phyloP scores from a whole-genome alignment of 192 early-diverging fungal species.

The Backusella psychrophila region DNA sequence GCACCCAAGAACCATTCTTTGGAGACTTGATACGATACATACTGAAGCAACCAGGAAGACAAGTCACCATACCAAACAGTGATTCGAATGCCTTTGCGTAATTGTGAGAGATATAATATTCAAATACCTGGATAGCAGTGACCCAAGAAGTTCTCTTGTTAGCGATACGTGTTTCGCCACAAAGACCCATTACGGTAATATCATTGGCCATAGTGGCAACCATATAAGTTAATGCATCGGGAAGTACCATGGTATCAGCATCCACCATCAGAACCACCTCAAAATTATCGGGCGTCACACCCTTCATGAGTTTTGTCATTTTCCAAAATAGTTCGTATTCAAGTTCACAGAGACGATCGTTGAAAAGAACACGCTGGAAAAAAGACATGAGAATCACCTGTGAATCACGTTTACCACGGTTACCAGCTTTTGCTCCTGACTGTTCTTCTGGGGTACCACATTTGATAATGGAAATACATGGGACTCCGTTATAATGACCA shows the following conservation, averaged over 20 bases:
- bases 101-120: constrained; percentile 95
- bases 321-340: constrained; percentile 92
- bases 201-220: constrained; percentile 92
- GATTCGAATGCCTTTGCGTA: constrained; percentile 94
- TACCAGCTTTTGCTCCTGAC: constrained; percentile 71
- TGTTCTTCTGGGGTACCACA: constrained; percentile 71
- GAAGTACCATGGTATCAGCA: constrained; percentile 86
- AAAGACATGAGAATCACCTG: constrained; percentile 96
- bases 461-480: constrained; percentile 68
- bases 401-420: constrained; percentile 96
- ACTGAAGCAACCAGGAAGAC: constrained; percentile 94
- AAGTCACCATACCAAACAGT: constrained; percentile 91
- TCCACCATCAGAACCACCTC: constrained; percentile 81
- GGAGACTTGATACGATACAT: constrained; percentile 93
- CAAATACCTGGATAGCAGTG: constrained; percentile 95
- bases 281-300: constrained; percentile 85
- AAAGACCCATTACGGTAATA: constrained; percentile 89
- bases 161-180: constrained; percentile 95
- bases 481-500: constrained; percentile 67
- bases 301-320: constrained; percentile 68
- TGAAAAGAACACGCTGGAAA: constrained; percentile 73
- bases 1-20: constrained; percentile 69
- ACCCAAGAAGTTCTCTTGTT: constrained; percentile 81
- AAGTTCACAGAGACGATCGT: constrained; percentile 85
- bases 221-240: constrained; percentile 80